phyloP scores from a whole-genome alignment of 805 yeast genomes.

The Candida xyloterini region DNA sequence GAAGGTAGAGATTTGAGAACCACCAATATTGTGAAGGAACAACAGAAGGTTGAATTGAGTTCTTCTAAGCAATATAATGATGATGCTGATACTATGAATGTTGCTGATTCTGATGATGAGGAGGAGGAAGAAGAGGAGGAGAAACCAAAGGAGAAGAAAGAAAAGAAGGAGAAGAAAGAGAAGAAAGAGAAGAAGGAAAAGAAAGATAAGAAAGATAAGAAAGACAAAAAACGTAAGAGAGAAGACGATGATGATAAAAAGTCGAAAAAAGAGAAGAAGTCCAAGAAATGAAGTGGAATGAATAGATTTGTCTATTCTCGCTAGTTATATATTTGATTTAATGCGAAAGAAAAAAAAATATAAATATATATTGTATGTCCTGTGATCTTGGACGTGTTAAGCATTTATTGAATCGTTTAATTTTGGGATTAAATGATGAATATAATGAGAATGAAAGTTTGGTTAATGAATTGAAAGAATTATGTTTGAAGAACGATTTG shows the following conservation, averaged over 20 bases:
- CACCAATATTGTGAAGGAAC: slow-evolving; percentile 76
- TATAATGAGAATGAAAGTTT: slow-evolving; percentile 22
- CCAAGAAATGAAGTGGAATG: slow-evolving; percentile 21
- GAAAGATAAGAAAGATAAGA: slow-evolving; percentile 23
- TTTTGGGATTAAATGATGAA: slow-evolving; percentile 31
- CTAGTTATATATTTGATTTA: slow-evolving; percentile 16
- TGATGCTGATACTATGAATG: slow-evolving; percentile 78
- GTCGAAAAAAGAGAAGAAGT: slow-evolving; percentile 18
- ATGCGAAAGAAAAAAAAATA: slow-evolving; percentile 18
- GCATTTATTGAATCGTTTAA: slow-evolving; percentile 26
- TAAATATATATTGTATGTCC: too few species aligned
- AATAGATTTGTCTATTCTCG: slow-evolving; percentile 17
- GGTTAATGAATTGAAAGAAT: slow-evolving; percentile 13
- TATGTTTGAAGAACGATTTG: slow-evolving; percentile 10
- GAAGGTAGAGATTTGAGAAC: slow-evolving; percentile 97
- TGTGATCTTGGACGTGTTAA: slow-evolving; percentile 19
- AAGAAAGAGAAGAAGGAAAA: slow-evolving; percentile 31
- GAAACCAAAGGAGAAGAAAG: slow-evolving; percentile 24
- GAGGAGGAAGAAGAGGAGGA: slow-evolving; percentile 31
- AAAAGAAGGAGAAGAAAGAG: slow-evolving; percentile 29
- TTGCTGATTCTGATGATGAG: slow-evolving; percentile 31
- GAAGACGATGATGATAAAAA: slow-evolving; percentile 11
- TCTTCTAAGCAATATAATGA: slow-evolving; percentile 89
- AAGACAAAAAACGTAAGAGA: slow-evolving; percentile 8
- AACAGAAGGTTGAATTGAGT: slow-evolving; percentile 80